Evolutionary conservation across 192 early-diverging fungal genomes (phyloP), one percentile per base, ranked within the genome.

Genomic region (Backusella parvicylindrica): DNA sequence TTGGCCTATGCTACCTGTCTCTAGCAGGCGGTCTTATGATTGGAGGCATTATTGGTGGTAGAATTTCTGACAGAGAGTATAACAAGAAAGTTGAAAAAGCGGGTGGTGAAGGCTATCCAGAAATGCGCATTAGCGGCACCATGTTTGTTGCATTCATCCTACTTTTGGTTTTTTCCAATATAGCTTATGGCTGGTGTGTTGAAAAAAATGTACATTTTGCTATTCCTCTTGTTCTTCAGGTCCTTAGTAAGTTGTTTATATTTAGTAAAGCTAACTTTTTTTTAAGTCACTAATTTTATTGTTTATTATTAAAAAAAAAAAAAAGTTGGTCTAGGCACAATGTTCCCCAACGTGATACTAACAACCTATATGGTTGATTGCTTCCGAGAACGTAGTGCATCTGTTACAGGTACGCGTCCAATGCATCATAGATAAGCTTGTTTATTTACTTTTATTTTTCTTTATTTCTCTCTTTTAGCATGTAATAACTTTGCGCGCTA

Each of bases 301-400:
- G 60, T 38, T 64, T 47, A 43, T 26, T 60, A 6, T 70, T 15
- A 43, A 43, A 43, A 26, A 26, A 56, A 56, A 56, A 56, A 53
- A 56, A 56, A 56, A 83, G 81, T 83, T 13, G 77, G 77, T 21
- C 32, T 75, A 33, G 32, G 70, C 2, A 28, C 77, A n/a, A 79
- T 78, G 77, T 70, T 71, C 30, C 77, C 78, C 7, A 77, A 72
- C 9, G 72, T 83, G 2, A 70, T 65, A 37, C 66, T 83, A 41
- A 65, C 71, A 9, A 71, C 81, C 5, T 83, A 83, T 23, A 75
- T 83, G 38, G 75, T 83, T n/a, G 81, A 83, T 63, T 83, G 71
- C 21, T 79, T 79, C 60, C 43, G 69, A 21, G 41, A 66, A 9
- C 64, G 65, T 9, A 53, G 77, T 49, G 78, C 81, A 31, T 83